Percentiles rank a stretch among this genome's conserved stretches.
Evolutionary conservation across 768 basidiomycete genomes (phyloP).

Genomic region (Kwoniella europaea): DNA sequence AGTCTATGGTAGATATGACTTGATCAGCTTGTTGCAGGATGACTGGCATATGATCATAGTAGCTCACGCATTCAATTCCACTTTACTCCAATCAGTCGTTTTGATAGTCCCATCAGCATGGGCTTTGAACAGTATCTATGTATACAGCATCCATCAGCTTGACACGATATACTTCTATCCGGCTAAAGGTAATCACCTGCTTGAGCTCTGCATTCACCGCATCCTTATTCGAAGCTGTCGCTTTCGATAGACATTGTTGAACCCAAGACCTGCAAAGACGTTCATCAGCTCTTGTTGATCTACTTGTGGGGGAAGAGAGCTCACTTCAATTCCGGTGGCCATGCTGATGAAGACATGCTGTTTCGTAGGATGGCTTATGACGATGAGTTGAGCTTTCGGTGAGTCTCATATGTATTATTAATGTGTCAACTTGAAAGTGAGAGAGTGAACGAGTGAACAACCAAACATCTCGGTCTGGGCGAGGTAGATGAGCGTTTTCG

Average conservation of each 20-base stretch:
- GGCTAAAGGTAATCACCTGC: slow-evolving; percentile 59
- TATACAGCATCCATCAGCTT: background rate
- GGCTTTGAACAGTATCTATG: slow-evolving; percentile 84
- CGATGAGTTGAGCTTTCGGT: background rate
- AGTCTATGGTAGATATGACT: slow-evolving; percentile 27
- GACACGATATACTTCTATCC: background rate
- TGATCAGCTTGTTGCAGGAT: background rate
- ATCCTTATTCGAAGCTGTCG: slow-evolving; percentile 80
- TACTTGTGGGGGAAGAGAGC: background rate
- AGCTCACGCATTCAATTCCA: slow-evolving; percentile 81
- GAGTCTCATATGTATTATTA: background rate
- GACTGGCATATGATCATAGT: background rate
- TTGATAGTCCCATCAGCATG: slow-evolving; percentile 81
- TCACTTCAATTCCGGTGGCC: slow-evolving; percentile 43
- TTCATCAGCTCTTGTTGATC: slow-evolving; percentile 2
- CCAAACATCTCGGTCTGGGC: no score
- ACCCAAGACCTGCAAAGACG: slow-evolving; percentile 80
- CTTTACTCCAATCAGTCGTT: slow-evolving; percentile 90
- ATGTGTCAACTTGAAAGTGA: background rate
- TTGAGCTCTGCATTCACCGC: slow-evolving; percentile 94
- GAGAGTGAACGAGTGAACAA: no score
- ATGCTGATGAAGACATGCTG: slow-evolving; percentile 32
- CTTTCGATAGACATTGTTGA: slow-evolving; percentile 86
- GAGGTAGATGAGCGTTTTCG: no score
- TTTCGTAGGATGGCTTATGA: background rate